Evolutionary conservation across 768 basidiomycete genomes (phyloP).

Genomic region (Panellus pusillus): DNA sequence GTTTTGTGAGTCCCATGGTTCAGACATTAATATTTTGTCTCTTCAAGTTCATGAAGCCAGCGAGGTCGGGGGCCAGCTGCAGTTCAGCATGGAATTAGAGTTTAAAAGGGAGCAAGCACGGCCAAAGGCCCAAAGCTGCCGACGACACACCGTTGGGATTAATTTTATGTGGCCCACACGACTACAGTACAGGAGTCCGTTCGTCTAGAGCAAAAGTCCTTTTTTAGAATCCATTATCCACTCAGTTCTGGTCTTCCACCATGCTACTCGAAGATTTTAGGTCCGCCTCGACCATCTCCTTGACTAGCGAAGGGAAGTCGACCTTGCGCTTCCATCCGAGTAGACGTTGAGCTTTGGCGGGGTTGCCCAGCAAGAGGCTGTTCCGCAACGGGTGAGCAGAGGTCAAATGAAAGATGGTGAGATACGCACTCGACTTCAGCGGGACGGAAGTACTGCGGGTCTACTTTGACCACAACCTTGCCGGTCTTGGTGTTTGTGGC

Average conservation of each 20-base stretch:
- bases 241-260: conserved; percentile 82
- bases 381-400: conserved; percentile 1
- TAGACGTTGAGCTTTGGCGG: conserved; percentile 83
- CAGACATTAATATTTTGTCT: no score
- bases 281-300: conserved; percentile 90
- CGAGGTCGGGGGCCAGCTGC: no score
- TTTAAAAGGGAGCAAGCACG: no score
- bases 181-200: no score
- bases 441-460: conserved; percentile 89
- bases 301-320: conserved; percentile 79
- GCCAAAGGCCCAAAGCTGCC: no score
- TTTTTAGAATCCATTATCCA: not conserved
- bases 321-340: conserved; percentile 92
- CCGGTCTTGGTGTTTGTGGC: conserved; percentile 71
- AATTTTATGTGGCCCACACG: no score
- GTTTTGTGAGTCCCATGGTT: no score
- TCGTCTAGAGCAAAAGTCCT: not conserved
- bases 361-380: conserved; percentile 84
- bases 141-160: no score
- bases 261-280: conserved; percentile 70
- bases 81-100: no score
- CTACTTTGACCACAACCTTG: conserved; percentile 78
- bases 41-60: no score
- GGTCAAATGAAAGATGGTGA: not conserved
- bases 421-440: conserved; percentile 87